Percentiles rank a stretch among this genome's conserved stretches.
Evolutionary conservation across 306 rosid genomes (phyloP).

Genomic region (Corylus avellana): DNA sequence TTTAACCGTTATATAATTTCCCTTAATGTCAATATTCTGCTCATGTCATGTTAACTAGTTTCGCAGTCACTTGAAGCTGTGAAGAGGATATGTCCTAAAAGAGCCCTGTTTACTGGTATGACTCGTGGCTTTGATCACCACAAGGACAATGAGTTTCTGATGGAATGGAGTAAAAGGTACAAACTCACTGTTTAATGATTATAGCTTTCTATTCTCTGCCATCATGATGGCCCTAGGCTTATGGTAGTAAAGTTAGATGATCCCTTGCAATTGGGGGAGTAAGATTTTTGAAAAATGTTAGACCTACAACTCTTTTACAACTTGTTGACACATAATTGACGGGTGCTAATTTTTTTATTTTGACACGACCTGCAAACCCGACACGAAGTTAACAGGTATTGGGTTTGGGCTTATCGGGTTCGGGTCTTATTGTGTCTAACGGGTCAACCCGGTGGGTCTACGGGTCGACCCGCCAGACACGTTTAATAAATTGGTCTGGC

Average conservation of each 20-base stretch:
- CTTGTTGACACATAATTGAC: too few species aligned
- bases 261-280: conserved; percentile 8
- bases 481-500: too few species aligned
- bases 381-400: too few species aligned
- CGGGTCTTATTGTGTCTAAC: too few species aligned
- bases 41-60: conserved; percentile 29
- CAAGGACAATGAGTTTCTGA: conserved; percentile 76
- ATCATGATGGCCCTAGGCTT: not conserved
- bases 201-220: not conserved
- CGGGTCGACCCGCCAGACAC: too few species aligned
- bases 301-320: too few species aligned
- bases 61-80: conserved; percentile 91
- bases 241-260: not conserved
- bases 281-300: not conserved
- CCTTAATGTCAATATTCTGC: conserved; percentile 19
- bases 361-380: too few species aligned
- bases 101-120: conserved; percentile 82
- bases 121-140: conserved; percentile 89
- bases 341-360: too few species aligned
- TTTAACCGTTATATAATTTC: conserved; percentile 8
- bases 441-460: too few species aligned
- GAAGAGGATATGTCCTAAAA: conserved; percentile 90
- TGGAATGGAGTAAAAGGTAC: conserved; percentile 86
- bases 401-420: too few species aligned
- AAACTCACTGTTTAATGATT: not conserved